Base-by-base conservation (phyloP, 2,329 filamentous ascomycete species). In the Ceratocystis papillata region DNA sequence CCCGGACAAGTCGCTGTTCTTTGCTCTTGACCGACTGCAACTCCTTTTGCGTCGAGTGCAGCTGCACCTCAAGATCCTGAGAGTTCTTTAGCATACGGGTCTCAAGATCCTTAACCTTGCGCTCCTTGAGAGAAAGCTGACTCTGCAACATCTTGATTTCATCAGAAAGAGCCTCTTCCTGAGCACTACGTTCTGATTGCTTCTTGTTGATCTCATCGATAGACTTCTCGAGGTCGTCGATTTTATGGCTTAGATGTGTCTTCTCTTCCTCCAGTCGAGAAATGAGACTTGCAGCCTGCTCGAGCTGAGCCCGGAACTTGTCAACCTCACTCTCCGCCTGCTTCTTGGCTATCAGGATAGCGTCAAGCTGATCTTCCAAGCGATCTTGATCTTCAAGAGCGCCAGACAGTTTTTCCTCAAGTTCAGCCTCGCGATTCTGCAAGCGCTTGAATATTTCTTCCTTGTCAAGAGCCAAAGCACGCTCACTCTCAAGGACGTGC, bases 361-460 rank as follows among this genome's bases (percentile, higher is more conserved):
- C 87, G 73, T 99, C 94, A 1, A 99, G 80, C 73, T 99, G 91
- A 69, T 96, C 91, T 75, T 99, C 94, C 0, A 99, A 82, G 65
- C 87, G 87, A 73, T 97, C 93, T 74, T 97, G 93, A 71, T 99
- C 95, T 25, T 96, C 89, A 68, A 97, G 85, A 37, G 93, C 93
- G 48, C 89, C 93, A 46, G 90, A 84, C 33, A 99, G 82, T 77
- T 97, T 96, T 72, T 99, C 95, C 64, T 87, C 89, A 3, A 99
- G 82, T 73, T 99, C 93, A 10, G 86, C 82, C 76, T 99, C 94
- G n/a, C 94, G 88, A 64, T 87, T 79, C 73, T 96, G 94, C 25
- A 99, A 80, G n/a, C 95, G 85, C 73, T 93, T 95, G 80, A 97
- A 99, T 68, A 99, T 99, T 72, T 99, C 94, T 73, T 99, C 95